These are phyloP conservation scores for Mycena olivaceomarginata DNA, from an alignment of 768 basidiomycete species.

Conservation along the genomic window DNA sequence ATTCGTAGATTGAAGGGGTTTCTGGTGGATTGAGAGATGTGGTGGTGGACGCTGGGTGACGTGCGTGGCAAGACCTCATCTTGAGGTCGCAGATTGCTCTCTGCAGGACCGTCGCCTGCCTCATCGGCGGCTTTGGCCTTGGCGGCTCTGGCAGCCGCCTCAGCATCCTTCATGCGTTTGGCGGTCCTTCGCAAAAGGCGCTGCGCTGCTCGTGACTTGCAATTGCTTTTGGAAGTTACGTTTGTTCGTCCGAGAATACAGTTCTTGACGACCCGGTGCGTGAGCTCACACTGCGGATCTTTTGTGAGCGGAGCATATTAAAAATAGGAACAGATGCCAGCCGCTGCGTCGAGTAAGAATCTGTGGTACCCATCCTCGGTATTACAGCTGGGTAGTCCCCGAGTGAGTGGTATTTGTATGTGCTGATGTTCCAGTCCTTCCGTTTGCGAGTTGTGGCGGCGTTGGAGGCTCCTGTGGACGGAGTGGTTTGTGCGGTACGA, in stretches of 20 bases:
- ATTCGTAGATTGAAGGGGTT: not conserved
- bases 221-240: constrained; percentile 46
- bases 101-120: not conserved
- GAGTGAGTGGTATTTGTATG: constrained; percentile 49
- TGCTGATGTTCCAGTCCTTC: constrained; percentile 40
- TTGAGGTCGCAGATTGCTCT: not conserved
- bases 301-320: not conserved
- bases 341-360: constrained; percentile 52
- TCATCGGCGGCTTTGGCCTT: not conserved
- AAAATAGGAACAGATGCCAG: constrained; percentile 23
- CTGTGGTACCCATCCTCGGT: constrained; percentile 42
- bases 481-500: not conserved
- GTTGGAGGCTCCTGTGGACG: too few species aligned
- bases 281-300: constrained; percentile 52
- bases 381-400: constrained; percentile 45
- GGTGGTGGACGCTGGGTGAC: not conserved
- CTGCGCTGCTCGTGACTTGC: constrained; percentile 18
- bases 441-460: not conserved
- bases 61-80: not conserved
- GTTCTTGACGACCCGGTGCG: constrained; percentile 54
- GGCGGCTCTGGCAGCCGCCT: not conserved
- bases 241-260: constrained; percentile 53
- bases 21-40: not conserved
- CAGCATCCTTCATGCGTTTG: constrained; percentile 5
- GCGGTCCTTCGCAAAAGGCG: constrained; percentile 7